phyloP scores from a whole-genome alignment of 306 rosid genomes.

The apple (Malus domestica) region DNA sequence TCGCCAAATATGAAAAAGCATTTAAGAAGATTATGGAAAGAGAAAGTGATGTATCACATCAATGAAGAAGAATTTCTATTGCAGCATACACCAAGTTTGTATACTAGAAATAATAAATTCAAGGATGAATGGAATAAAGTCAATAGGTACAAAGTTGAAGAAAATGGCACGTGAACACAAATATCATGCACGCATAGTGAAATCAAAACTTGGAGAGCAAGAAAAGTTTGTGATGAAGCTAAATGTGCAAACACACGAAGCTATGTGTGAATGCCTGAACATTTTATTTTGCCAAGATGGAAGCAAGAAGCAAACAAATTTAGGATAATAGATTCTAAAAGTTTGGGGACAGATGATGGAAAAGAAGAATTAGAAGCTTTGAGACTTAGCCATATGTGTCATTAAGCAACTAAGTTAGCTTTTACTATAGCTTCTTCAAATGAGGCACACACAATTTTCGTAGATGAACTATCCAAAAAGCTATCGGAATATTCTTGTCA shows the following conservation, averaged over 20 bases:
- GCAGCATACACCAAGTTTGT: background rate
- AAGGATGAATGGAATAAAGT: background rate
- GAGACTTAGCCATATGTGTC: background rate
- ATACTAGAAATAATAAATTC: background rate
- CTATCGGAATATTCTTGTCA: background rate
- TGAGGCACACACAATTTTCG: background rate
- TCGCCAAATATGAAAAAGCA: background rate
- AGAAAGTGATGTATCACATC: background rate
- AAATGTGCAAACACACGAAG: background rate
- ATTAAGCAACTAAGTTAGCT: background rate
- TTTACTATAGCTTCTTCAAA: background rate
- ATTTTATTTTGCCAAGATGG: background rate
- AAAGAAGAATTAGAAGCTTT: background rate
- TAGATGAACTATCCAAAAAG: background rate
- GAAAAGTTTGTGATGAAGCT: background rate
- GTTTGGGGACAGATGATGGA: background rate
- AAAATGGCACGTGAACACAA: background rate
- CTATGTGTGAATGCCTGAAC: background rate
- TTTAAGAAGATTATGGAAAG: background rate
- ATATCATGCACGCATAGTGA: background rate
- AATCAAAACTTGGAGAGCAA: background rate
- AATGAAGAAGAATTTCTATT: background rate
- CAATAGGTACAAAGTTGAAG: background rate
- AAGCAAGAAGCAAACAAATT: background rate
- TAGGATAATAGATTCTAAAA: background rate